Percentiles rank a stretch among this genome's conserved stretches.
Conservation (phyloP, 352 stramenopile genomes). For the Globisporangium canariense region DNA sequence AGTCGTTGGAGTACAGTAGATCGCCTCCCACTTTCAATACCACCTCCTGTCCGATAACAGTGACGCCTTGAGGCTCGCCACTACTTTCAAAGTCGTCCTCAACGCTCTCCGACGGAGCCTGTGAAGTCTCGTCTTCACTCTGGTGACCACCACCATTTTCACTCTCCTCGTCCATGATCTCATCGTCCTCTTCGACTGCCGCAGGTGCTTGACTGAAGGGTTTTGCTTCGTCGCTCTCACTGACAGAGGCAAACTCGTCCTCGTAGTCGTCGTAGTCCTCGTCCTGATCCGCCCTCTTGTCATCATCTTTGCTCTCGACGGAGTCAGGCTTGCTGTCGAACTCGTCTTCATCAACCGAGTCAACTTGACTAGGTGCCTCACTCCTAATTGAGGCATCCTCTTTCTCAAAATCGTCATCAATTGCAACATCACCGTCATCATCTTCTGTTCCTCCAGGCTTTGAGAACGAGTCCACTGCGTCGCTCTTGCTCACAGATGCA, state of each 20-base stretch:
- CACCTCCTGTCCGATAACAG: neutral
- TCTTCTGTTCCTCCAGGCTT: neutral
- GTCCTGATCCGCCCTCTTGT: constrained; percentile 1
- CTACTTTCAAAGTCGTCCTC: constrained; percentile 15
- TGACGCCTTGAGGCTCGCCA: neutral
- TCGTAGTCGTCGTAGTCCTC: constrained; percentile 16
- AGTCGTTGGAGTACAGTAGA: constrained; percentile 3
- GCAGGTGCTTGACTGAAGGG: neutral
- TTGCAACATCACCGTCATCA: neutral
- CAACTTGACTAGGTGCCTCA: neutral
- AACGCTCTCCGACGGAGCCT: constrained; percentile 7
- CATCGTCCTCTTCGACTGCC: neutral
- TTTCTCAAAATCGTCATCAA: constrained; percentile 1
- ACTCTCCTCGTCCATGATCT: neutral
- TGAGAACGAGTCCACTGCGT: neutral
- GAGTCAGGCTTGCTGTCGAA: constrained; percentile 1
- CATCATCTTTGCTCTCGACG: neutral
- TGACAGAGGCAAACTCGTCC: constrained; percentile 14
- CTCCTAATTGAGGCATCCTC: constrained; percentile 2
- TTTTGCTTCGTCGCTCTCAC: constrained; percentile 3
- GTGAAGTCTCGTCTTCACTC: constrained; percentile 7
- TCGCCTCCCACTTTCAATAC: neutral
- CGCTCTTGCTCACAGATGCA: constrained; percentile 8
- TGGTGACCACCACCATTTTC: neutral
- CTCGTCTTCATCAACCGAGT: neutral